Percentiles rank a stretch among this genome's conserved stretches.
Evolutionary conservation across 2,329 filamentous ascomycete genomes (phyloP).

Genomic region (Ilyonectria robusta): DNA sequence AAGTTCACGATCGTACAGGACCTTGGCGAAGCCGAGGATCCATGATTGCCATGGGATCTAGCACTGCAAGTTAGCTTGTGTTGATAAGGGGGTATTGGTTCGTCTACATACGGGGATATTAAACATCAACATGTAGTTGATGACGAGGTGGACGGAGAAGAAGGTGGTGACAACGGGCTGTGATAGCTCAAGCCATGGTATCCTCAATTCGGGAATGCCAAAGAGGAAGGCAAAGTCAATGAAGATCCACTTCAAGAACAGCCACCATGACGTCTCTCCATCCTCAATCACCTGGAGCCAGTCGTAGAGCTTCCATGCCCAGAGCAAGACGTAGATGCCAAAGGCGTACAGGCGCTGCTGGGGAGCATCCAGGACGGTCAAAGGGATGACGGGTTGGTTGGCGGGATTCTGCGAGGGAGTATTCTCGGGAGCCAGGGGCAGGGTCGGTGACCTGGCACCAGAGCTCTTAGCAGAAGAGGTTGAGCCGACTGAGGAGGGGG

Average conservation of each 20-base stretch:
- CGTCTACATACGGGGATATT: constrained; percentile 77
- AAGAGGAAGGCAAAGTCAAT: constrained; percentile 92
- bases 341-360: constrained; percentile 91
- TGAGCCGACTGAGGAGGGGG: constrained; percentile 51
- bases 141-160: constrained; percentile 78
- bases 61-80: constrained; percentile 26
- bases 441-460: constrained; percentile 49
- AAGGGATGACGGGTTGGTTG: constrained; percentile 80
- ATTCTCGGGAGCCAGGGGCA: constrained; percentile 66
- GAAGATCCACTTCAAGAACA: constrained; percentile 93
- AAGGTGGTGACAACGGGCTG: constrained; percentile 79
- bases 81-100: background rate
- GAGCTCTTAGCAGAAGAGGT: constrained; percentile 49
- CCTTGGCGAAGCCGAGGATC: constrained; percentile 80
- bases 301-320: constrained; percentile 90
- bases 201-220: constrained; percentile 86
- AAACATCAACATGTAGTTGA: constrained; percentile 94
- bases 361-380: constrained; percentile 87
- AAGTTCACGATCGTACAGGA: constrained; percentile 92
- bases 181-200: constrained; percentile 97
- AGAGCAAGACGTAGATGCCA: constrained; percentile 81
- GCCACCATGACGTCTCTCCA: constrained; percentile 87
- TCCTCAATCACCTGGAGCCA: constrained; percentile 84
- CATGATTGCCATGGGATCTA: constrained; percentile 82
- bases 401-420: constrained; percentile 44